These are phyloP conservation scores for Pseudisothecium myosuroides DNA, from an alignment of 225 moss, liverwort and hornwort genomes.

Conservation along the genomic window DNA sequence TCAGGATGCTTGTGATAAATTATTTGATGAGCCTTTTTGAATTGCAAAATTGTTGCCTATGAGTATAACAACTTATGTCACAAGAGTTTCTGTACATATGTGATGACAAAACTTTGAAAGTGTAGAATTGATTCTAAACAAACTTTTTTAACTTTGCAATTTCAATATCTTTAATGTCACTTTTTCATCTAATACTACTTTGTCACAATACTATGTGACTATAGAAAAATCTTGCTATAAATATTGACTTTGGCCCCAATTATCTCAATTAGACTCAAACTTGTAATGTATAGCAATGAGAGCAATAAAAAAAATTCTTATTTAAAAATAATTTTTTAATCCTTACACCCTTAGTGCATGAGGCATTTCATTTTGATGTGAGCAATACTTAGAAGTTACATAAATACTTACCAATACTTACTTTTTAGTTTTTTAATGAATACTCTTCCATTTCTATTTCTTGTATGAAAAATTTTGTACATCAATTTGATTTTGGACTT, in stretches of 20 bases:
- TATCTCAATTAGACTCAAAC: neutral
- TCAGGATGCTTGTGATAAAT: rapidly evolving
- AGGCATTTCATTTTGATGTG: neutral
- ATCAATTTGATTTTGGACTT: neutral
- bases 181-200: neutral
- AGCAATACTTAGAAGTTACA: neutral
- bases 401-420: neutral
- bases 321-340: neutral
- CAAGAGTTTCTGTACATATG: neutral
- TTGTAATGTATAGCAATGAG: neutral
- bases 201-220: neutral
- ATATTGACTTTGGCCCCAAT: neutral
- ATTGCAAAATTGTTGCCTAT: neutral
- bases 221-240: neutral
- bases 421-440: neutral
- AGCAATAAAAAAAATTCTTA: neutral
- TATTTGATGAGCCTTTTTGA: neutral
- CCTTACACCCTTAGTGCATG: neutral
- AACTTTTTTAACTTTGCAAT: neutral
- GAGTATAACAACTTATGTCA: neutral
- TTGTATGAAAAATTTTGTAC: rapidly evolving
- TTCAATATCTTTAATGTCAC: neutral
- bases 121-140: neutral
- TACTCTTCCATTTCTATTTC: neutral
- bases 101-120: neutral